Evolutionary conservation across 2,329 filamentous ascomycete genomes (phyloP).

Genomic region (Penicillium sp.): DNA sequence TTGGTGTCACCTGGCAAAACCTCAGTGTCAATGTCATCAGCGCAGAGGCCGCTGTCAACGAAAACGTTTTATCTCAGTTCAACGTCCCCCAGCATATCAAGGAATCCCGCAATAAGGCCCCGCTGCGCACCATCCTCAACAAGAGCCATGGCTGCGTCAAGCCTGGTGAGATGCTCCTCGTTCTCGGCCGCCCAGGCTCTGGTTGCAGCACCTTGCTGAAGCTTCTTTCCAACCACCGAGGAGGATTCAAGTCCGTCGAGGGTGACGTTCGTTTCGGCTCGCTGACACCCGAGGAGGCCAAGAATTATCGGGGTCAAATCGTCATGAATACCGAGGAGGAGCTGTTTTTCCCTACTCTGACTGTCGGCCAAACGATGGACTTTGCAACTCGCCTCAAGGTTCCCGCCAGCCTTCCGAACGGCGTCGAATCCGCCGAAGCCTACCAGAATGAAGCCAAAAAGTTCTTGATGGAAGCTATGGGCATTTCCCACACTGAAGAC

Average conservation of each 20-base stretch:
- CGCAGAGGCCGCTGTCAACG: slow-evolving; percentile 66
- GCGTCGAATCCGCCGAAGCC: slow-evolving; percentile 49
- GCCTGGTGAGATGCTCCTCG: slow-evolving; percentile 72
- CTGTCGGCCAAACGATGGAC: slow-evolving; percentile 57
- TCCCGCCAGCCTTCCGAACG: slow-evolving; percentile 53
- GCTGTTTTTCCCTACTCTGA: slow-evolving; percentile 56
- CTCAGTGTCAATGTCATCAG: slow-evolving; percentile 66
- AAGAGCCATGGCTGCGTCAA: slow-evolving; percentile 70
- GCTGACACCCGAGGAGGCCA: slow-evolving; percentile 48
- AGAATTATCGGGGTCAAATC: slow-evolving; percentile 60
- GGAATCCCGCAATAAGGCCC: slow-evolving; percentile 59
- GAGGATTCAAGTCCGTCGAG: slow-evolving; percentile 60
- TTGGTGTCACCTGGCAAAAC: slow-evolving; percentile 68
- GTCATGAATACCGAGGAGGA: slow-evolving; percentile 60
- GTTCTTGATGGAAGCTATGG: slow-evolving; percentile 62
- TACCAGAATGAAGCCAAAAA: slow-evolving; percentile 54
- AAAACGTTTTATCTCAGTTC: slow-evolving; percentile 65
- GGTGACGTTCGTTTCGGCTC: slow-evolving; percentile 63
- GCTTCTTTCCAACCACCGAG: slow-evolving; percentile 66
- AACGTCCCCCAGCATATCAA: slow-evolving; percentile 58
- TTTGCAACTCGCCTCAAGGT: slow-evolving; percentile 63
- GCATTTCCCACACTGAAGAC: slow-evolving; percentile 62
- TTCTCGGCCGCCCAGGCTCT: slow-evolving; percentile 69
- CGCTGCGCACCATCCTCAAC: slow-evolving; percentile 67
- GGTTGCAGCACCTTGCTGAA: slow-evolving; percentile 75